Evolutionary conservation across 2,329 filamentous ascomycete genomes (phyloP).

Genomic region (Penicillium sp.): DNA sequence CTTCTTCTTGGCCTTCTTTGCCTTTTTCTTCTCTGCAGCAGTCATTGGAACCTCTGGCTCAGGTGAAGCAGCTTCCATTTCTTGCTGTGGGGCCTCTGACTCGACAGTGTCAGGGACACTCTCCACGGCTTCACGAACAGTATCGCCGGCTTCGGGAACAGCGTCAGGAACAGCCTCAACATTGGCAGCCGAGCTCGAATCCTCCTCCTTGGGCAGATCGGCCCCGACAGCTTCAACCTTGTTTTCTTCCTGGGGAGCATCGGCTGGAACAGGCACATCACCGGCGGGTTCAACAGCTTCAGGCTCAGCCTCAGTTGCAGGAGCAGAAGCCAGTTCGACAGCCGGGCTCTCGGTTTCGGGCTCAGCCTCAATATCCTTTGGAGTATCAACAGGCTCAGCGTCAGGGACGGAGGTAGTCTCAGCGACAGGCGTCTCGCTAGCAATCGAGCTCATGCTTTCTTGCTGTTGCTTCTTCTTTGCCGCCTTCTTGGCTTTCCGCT

Average conservation of each 20-base stretch:
- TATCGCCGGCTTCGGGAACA: neutral
- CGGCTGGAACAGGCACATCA: neutral
- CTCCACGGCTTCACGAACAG: neutral
- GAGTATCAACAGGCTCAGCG: neutral
- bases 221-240: neutral
- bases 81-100: neutral
- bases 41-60: slow-evolving; percentile 12
- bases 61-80: neutral
- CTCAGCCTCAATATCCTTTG: neutral
- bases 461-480: slow-evolving; percentile 17
- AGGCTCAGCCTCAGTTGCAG: neutral
- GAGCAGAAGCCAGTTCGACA: neutral
- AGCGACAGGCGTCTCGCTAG: slow-evolving; percentile 1
- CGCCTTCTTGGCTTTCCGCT: slow-evolving; percentile 16
- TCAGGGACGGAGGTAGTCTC: slow-evolving; percentile 1
- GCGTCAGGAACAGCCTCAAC: neutral
- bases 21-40: slow-evolving; percentile 33
- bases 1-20: slow-evolving; percentile 39
- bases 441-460: neutral
- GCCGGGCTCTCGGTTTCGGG: slow-evolving; percentile 3
- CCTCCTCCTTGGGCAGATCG: slow-evolving; percentile 4
- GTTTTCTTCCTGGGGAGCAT: neutral
- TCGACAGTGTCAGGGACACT: neutral
- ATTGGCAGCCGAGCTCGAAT: neutral
- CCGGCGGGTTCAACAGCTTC: slow-evolving; percentile 2